These are phyloP conservation scores for Umbellularia californica DNA, from an alignment of 164 flowering plant genomes.

Conservation along the genomic window DNA sequence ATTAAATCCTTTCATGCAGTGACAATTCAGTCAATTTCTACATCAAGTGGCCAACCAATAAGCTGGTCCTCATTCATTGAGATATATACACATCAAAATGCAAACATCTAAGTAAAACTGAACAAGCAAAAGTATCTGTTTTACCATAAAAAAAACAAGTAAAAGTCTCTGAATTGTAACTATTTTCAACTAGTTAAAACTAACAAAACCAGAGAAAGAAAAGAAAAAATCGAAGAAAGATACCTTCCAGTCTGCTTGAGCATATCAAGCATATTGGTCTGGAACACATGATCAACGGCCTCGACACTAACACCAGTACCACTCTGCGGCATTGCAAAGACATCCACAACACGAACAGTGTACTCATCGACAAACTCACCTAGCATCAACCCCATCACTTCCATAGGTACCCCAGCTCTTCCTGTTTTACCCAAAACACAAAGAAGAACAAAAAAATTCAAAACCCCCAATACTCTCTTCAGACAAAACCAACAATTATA, in stretches of 20 bases:
- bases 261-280: slow-evolving; percentile 99
- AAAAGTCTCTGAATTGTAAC: too few species aligned
- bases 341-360: slow-evolving; percentile 97
- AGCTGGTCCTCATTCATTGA: too few species aligned
- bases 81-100: too few species aligned
- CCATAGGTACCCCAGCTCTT: slow-evolving; percentile 99
- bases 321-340: slow-evolving; percentile 98
- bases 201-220: neutral
- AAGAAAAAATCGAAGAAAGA: neutral
- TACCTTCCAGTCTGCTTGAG: slow-evolving; percentile 98
- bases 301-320: slow-evolving; percentile 99
- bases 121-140: neutral
- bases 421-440: slow-evolving; percentile 34
- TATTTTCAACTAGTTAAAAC: neutral
- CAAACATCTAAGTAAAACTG: neutral
- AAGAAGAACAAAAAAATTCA: too few species aligned
- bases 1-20: too few species aligned
- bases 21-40: too few species aligned
- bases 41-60: too few species aligned
- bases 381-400: slow-evolving; percentile 98
- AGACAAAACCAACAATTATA: neutral
- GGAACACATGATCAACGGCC: slow-evolving; percentile 97
- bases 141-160: neutral
- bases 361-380: slow-evolving; percentile 98
- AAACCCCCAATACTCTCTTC: slow-evolving; percentile 11